Evolutionary conservation across 1,284 basidiomycete genomes (phyloP).

Genomic region (Irpex lacteus): DNA sequence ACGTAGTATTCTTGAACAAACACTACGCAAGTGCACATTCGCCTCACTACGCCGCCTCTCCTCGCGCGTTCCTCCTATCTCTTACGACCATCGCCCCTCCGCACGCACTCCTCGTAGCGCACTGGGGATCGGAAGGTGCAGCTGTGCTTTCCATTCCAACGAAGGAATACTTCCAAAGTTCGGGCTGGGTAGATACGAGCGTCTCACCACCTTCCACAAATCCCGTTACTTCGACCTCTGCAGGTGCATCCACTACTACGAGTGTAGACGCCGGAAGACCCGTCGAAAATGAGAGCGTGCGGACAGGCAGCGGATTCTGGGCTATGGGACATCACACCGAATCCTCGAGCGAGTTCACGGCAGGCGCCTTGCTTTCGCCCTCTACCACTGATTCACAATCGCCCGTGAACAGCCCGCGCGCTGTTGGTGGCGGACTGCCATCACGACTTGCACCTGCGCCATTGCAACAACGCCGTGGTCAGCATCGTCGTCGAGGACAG

Average conservation of each 20-base stretch:
- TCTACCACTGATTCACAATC: conserved; percentile 15
- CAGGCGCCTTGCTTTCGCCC: conserved; percentile 22
- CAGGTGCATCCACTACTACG: background rate
- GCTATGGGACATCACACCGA: conserved; percentile 57
- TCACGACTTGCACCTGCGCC: too few species aligned
- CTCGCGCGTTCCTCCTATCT: conserved; percentile 73
- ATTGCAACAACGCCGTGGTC: too few species aligned
- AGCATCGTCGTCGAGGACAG: conserved; percentile 22
- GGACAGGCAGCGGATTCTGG: conserved; percentile 74
- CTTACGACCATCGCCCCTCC: conserved; percentile 61
- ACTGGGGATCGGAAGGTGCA: conserved; percentile 74
- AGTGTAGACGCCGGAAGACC: background rate
- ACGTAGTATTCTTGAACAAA: conserved; percentile 73
- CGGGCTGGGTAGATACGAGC: conserved; percentile 56
- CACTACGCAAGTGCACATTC: conserved; percentile 60
- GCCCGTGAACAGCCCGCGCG: conserved; percentile 4
- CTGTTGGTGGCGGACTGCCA: conserved; percentile 7
- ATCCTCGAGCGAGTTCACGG: conserved; percentile 56
- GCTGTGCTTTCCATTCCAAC: conserved; percentile 80
- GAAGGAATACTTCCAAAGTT: conserved; percentile 79
- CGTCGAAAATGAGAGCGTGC: conserved; percentile 47
- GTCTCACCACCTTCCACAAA: background rate
- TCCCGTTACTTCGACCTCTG: conserved; percentile 1
- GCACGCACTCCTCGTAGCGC: conserved; percentile 73
- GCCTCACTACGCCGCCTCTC: conserved; percentile 56